These are phyloP conservation scores for Nevesoporus exiguus DNA, from an alignment of 768 basidiomycete genomes.

Conservation along the genomic window DNA sequence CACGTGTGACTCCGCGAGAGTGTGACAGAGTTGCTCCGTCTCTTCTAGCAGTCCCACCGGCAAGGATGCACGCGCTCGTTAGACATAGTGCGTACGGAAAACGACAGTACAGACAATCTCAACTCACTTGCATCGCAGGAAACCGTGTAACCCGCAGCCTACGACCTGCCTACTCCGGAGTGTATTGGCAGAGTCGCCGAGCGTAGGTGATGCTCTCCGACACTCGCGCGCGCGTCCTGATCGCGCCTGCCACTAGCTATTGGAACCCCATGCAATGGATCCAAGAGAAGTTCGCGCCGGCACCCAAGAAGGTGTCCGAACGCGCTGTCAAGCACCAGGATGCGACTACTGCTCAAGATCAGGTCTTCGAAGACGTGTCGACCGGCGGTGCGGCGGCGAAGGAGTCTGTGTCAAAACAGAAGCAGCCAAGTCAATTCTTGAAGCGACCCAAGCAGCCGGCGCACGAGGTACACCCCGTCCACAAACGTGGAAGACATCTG, in stretches of 20 bases:
- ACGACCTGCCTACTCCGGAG: conserved; percentile 18
- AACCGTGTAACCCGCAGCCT: no score
- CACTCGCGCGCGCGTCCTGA: not conserved
- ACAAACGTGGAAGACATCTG: not conserved
- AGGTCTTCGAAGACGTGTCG: conserved; percentile 44
- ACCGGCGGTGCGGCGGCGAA: conserved; percentile 16
- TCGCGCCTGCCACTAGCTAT: conserved; percentile 37
- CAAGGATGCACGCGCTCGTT: conserved; percentile 27
- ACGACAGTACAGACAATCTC: not conserved
- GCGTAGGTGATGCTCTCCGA: conserved; percentile 35
- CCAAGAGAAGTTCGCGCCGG: conserved; percentile 52
- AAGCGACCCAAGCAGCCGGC: conserved; percentile 25
- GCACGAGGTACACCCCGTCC: conserved; percentile 22
- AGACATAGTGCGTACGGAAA: conserved; percentile 23
- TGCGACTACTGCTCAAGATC: conserved; percentile 24
- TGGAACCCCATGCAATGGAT: conserved; percentile 64
- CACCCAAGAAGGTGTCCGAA: conserved; percentile 40
- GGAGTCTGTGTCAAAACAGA: conserved; percentile 17
- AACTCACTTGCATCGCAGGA: conserved; percentile 1
- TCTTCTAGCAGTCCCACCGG: not conserved
- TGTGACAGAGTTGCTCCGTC: conserved; percentile 18
- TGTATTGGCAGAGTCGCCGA: conserved; percentile 40
- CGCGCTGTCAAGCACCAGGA: conserved; percentile 41
- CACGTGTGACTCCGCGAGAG: conserved; percentile 11
- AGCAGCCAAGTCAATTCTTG: conserved; percentile 8